These are phyloP conservation scores for Lasiosphaeriaceae sp. DNA, from an alignment of 495 filamentous ascomycete species.

Conservation along the genomic window DNA sequence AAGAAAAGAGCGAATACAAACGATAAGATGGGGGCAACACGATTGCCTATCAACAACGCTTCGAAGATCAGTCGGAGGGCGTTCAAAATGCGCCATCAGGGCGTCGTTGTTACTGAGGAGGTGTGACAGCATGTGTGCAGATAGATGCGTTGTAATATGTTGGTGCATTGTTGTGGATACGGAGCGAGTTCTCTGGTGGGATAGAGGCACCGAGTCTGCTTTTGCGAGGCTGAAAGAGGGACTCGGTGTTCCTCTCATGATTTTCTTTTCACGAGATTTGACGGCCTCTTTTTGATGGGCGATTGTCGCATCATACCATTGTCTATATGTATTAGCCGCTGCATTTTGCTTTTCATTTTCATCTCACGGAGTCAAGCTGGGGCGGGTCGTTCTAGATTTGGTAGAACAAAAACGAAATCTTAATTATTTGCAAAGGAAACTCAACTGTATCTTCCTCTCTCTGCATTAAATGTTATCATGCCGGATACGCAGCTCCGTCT, in stretches of 20 bases:
- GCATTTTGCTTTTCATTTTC: background rate
- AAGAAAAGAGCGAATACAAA: no score
- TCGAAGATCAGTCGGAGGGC: no score
- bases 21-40: no score
- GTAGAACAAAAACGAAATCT: background rate
- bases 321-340: background rate
- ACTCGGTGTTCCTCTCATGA: background rate
- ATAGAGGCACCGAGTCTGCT: background rate
- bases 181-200: no score
- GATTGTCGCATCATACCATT: background rate
- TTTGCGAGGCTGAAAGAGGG: background rate
- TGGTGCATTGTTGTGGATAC: no score
- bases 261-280: background rate
- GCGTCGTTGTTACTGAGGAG: no score
- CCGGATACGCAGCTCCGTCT: slow-evolving; percentile 77
- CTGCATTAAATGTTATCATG: background rate
- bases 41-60: no score
- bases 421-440: background rate
- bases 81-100: no score
- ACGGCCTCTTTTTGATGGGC: background rate
- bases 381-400: no score
- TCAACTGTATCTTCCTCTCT: background rate
- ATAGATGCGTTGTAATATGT: no score
- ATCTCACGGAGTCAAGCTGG: background rate
- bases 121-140: no score